These are phyloP conservation scores for Chaetomiaceae sp. DNA, from an alignment of 2,329 filamentous ascomycete genomes.

Conservation along the genomic window DNA sequence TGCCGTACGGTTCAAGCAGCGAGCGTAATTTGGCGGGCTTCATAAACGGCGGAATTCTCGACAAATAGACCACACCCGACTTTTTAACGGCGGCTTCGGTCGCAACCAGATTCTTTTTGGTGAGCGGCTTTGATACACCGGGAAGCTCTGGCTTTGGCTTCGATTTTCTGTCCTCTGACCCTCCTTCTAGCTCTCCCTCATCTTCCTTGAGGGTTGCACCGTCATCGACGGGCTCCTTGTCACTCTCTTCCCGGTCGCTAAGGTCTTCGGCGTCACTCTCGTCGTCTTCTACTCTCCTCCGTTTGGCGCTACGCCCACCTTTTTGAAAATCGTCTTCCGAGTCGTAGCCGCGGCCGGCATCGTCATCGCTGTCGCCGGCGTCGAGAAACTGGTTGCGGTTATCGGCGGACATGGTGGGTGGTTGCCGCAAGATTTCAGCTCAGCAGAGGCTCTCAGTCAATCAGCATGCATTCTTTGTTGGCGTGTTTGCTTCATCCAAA, in stretches of 20 bases:
- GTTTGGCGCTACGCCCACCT: constrained; percentile 58
- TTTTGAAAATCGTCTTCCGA: constrained; percentile 68
- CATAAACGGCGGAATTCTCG: constrained; percentile 83
- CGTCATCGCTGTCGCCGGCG: constrained; percentile 55
- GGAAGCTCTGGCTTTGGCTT: constrained; percentile 35
- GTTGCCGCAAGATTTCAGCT: neutral
- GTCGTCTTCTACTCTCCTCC: constrained; percentile 54
- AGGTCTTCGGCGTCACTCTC: constrained; percentile 36
- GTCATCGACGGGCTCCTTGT: constrained; percentile 27
- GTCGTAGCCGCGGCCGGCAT: constrained; percentile 56
- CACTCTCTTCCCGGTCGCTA: constrained; percentile 34
- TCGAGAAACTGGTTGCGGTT: constrained; percentile 72
- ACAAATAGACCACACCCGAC: constrained; percentile 79
- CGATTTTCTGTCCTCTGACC: constrained; percentile 22
- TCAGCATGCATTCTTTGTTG: neutral
- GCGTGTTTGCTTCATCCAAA: neutral
- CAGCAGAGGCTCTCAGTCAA: too few species aligned
- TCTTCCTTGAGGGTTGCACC: constrained; percentile 26
- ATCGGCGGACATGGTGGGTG: constrained; percentile 55
- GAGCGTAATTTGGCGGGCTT: constrained; percentile 73
- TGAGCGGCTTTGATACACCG: constrained; percentile 50
- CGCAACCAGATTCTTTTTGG: constrained; percentile 64
- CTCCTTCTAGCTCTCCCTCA: constrained; percentile 3
- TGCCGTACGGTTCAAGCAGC: constrained; percentile 69
- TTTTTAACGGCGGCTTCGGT: constrained; percentile 62